Percentiles rank a stretch among this genome's conserved stretches.
Conservation (phyloP, 2,329 filamentous ascomycete species). For the Penicillium fuscoglaucum region DNA sequence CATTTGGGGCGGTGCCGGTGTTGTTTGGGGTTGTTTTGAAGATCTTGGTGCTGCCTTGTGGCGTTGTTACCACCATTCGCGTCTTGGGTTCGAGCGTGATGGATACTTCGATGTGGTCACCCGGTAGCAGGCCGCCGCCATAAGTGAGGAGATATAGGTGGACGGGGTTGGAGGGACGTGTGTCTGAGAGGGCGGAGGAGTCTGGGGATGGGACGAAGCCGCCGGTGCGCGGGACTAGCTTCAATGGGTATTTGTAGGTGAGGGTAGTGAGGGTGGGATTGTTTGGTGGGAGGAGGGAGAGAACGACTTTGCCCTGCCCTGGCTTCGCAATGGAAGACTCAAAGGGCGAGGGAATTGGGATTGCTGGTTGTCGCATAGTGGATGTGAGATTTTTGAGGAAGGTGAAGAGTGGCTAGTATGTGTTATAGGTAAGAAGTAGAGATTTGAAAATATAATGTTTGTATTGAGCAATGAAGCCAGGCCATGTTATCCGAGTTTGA, state of each 20-base stretch:
- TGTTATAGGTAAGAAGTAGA: not conserved
- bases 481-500: constrained; percentile 8
- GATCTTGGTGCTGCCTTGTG: constrained; percentile 86
- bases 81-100: constrained; percentile 65
- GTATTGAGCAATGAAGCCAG: not conserved
- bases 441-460: not conserved
- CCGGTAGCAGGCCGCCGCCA: constrained; percentile 86
- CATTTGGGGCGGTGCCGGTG: constrained; percentile 19
- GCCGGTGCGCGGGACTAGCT: constrained; percentile 80
- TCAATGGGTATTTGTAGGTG: constrained; percentile 90
- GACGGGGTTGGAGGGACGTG: constrained; percentile 55
- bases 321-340: constrained; percentile 69
- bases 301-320: constrained; percentile 75
- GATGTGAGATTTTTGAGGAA: not conserved
- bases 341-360: constrained; percentile 66
- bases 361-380: constrained; percentile 28
- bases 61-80: constrained; percentile 62
- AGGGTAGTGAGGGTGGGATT: constrained; percentile 71
- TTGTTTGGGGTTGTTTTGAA: constrained; percentile 68
- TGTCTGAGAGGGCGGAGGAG: constrained; percentile 23
- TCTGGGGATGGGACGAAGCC: constrained; percentile 56
- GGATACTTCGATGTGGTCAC: constrained; percentile 74
- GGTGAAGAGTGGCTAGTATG: not conserved
- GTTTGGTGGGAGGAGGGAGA: constrained; percentile 69
- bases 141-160: constrained; percentile 91